Evolutionary conservation across 306 rosid genomes (phyloP).

Genomic region (Ziziphus jujuba): DNA sequence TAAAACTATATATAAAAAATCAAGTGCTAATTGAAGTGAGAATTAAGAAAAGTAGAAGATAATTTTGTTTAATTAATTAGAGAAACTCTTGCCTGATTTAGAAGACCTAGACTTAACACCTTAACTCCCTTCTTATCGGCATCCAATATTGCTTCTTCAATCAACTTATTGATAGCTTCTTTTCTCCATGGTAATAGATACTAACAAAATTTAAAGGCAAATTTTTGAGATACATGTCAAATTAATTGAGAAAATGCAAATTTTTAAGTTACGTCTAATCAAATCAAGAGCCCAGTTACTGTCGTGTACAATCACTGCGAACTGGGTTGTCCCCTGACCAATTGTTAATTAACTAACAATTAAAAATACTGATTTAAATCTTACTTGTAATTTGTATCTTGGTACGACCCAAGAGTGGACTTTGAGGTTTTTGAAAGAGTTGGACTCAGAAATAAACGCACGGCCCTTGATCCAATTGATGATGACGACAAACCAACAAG

Average conservation of each 20-base stretch:
- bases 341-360: neutral
- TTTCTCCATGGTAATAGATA: constrained; percentile 25
- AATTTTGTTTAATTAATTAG: neutral
- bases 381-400: constrained; percentile 54
- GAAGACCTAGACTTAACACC: constrained; percentile 36
- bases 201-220: constrained; percentile 3
- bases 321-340: neutral
- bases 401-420: constrained; percentile 71
- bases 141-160: constrained; percentile 31
- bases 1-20: neutral
- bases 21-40: neutral
- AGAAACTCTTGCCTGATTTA: constrained; percentile 33
- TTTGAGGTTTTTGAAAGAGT: constrained; percentile 42
- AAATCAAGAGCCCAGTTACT: neutral
- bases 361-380: neutral
- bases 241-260: neutral
- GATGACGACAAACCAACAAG: constrained; percentile 42
- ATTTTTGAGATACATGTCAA: neutral
- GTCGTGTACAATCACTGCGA: neutral
- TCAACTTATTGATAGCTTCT: constrained; percentile 25
- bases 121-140: constrained; percentile 40
- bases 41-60: neutral
- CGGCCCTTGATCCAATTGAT: constrained; percentile 44
- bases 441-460: constrained; percentile 46
- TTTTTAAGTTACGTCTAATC: neutral